These are phyloP conservation scores for Petrea volubilis DNA, from an alignment of 257 asterid species.

Conservation along the genomic window DNA sequence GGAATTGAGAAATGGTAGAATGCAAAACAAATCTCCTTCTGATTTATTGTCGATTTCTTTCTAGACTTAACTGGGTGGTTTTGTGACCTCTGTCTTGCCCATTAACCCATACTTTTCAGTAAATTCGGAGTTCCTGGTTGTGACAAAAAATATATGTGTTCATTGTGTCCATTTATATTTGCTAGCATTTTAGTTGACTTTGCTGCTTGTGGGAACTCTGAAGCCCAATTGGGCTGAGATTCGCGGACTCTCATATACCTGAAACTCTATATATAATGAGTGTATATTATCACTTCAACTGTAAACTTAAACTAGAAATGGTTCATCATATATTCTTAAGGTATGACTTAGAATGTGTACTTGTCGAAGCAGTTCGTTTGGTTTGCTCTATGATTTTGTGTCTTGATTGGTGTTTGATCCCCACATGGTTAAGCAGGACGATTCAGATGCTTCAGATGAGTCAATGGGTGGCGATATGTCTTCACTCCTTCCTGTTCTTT, in stretches of 20 bases:
- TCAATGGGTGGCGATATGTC: conserved; percentile 48
- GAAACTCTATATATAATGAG: neutral
- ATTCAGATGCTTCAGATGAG: conserved; percentile 49
- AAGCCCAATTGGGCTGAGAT: neutral
- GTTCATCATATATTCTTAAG: neutral
- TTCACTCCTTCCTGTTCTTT: conserved; percentile 84
- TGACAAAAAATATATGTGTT: neutral
- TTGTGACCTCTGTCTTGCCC: neutral
- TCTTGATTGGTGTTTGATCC: conserved; percentile 28
- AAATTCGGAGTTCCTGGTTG: neutral
- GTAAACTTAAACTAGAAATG: neutral
- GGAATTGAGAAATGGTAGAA: neutral
- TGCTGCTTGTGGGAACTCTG: conserved; percentile 2
- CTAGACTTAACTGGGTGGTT: neutral
- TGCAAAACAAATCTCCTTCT: neutral
- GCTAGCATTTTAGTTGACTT: neutral
- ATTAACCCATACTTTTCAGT: neutral
- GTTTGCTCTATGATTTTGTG: conserved; percentile 22
- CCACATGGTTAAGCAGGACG: conserved; percentile 57
- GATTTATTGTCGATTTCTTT: neutral
- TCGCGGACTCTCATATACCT: neutral
- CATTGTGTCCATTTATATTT: neutral
- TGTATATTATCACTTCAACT: neutral
- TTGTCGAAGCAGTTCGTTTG: conserved; percentile 8
- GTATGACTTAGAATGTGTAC: neutral